A percentile compares a stretch with the other conserved stretches of the same genome.
These are phyloP conservation scores for Trichoderma pleuroti DNA, from an alignment of 2,329 filamentous ascomycete species.

Conservation along the genomic window DNA sequence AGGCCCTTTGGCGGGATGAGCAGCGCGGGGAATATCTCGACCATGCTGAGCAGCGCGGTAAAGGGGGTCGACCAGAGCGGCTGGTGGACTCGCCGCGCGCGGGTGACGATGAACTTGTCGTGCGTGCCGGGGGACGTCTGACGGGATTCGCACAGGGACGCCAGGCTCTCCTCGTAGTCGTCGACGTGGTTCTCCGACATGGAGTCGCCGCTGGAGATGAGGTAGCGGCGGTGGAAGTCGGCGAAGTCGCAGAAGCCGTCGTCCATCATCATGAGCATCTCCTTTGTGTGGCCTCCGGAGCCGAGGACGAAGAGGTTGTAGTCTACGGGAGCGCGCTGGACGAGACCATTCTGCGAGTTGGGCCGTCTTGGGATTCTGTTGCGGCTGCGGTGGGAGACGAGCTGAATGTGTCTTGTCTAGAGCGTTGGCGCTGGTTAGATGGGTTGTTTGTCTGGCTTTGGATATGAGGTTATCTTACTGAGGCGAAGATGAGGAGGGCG, in stretches of 20 bases:
- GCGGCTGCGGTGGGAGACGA: slow-evolving; percentile 25
- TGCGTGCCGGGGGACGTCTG: slow-evolving; percentile 46
- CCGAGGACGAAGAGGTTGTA: slow-evolving; percentile 81
- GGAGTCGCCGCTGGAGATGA: slow-evolving; percentile 72
- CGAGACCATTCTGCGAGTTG: slow-evolving; percentile 7
- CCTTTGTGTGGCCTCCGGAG: slow-evolving; percentile 89
- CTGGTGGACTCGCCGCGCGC: slow-evolving; percentile 81
- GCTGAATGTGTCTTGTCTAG: slow-evolving; percentile 32
- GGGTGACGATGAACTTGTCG: slow-evolving; percentile 64
- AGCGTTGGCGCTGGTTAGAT: neutral
- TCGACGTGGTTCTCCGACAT: slow-evolving; percentile 67
- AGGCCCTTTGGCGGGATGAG: slow-evolving; percentile 30
- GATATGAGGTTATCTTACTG: slow-evolving; percentile 26
- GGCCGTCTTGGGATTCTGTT: slow-evolving; percentile 18
- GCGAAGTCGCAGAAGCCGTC: slow-evolving; percentile 50
- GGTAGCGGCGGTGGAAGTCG: slow-evolving; percentile 70
- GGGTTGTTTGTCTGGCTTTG: neutral
- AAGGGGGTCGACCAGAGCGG: slow-evolving; percentile 68
- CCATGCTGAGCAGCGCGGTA: slow-evolving; percentile 63
- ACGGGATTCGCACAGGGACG: slow-evolving; percentile 22
- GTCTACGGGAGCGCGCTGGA: slow-evolving; percentile 23
- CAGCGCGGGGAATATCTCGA: slow-evolving; percentile 58
- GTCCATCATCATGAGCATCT: slow-evolving; percentile 84
- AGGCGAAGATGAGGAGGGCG: slow-evolving; percentile 29
- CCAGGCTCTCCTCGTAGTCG: slow-evolving; percentile 39